A percentile compares a stretch with the other conserved stretches of the same genome.
Conservation (phyloP, 345 rosid species). For the Turnera subulata region DNA sequence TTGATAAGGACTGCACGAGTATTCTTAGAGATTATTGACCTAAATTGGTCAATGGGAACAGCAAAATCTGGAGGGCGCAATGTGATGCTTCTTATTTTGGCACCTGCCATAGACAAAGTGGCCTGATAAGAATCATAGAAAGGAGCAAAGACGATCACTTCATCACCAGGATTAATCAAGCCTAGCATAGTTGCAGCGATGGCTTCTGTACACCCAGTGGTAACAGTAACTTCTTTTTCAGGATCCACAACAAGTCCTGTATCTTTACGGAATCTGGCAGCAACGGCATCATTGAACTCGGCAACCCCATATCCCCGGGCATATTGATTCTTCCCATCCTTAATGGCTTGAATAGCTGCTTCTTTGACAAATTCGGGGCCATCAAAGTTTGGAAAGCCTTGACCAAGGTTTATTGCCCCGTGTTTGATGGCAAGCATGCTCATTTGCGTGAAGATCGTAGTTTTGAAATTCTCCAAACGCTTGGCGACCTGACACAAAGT, state of each 20-base stretch:
- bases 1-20: slow-evolving; percentile 85
- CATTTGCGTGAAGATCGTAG: slow-evolving; percentile 94
- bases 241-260: slow-evolving; percentile 74
- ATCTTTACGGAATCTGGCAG: slow-evolving; percentile 64
- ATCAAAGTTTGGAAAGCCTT: slow-evolving; percentile 96
- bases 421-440: slow-evolving; percentile 74
- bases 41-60: slow-evolving; percentile 71
- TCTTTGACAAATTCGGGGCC: slow-evolving; percentile 96
- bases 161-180: slow-evolving; percentile 86
- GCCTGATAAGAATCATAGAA: slow-evolving; percentile 95
- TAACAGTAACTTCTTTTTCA: slow-evolving; percentile 83
- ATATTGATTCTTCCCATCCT: slow-evolving; percentile 89
- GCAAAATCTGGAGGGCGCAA: slow-evolving; percentile 77
- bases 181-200: slow-evolving; percentile 87
- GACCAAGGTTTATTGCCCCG: slow-evolving; percentile 91
- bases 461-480: slow-evolving; percentile 92
- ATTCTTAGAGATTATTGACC: slow-evolving; percentile 53
- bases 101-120: slow-evolving; percentile 97
- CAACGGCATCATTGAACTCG: slow-evolving; percentile 66
- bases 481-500: slow-evolving; percentile 54
- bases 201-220: slow-evolving; percentile 96
- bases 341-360: slow-evolving; percentile 87
- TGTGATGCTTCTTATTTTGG: slow-evolving; percentile 69
- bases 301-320: slow-evolving; percentile 87
- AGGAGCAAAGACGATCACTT: slow-evolving; percentile 88